Base-by-base conservation (phyloP, 1,284 basidiomycete genomes). In the Spongiforma sp. region DNA sequence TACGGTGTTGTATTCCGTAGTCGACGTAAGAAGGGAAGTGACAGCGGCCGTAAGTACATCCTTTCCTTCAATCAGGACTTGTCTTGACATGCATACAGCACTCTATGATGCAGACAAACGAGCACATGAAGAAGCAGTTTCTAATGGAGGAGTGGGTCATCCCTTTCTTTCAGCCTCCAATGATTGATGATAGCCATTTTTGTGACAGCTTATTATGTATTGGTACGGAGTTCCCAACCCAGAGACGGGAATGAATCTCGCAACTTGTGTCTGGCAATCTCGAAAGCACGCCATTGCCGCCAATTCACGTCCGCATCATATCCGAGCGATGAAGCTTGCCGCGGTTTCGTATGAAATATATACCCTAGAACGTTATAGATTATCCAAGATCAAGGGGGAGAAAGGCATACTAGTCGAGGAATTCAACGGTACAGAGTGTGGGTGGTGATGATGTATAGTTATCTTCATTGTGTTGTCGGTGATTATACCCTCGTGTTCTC, bases 241-340 rank as follows among this genome's bases (percentile, higher is more conserved):
- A 55, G 73, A 80, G 26, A 90, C 89, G 0, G 90, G 94, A 0
- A 83, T 93, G 77, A 97, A 97, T 76, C 87, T 96, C 59, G 94
- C 95, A 4, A 96, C 95, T n/a, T 97, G 95, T 80, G 91, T 97
- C 57, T 98, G 95, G 95, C 92, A 94, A 77, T 93, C 91, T 46
- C 88, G 94, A 7, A 84, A 85, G 67, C 91, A 94, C 68, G 95
- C 95, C 1, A 79, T 89, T 39, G 88, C 88, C 10, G 95, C 95
- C 0, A 94, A 89, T 70, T 86, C 87, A 2, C 86, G 89, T 8
- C 93, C 93, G 17, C 85, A 91, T 69, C 95, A 97, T 72, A 84
- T 91, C 60, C 84, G 84, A 48, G 95, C 95, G 8, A 94, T 95
- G 89, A 85, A 83, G 67, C 85, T 96, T 19, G 92, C 95, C 1